Percentiles rank a stretch among this genome's conserved stretches.
phyloP scores from a whole-genome alignment of 208 protist genomes.

The Wallacemonas sp. region DNA sequence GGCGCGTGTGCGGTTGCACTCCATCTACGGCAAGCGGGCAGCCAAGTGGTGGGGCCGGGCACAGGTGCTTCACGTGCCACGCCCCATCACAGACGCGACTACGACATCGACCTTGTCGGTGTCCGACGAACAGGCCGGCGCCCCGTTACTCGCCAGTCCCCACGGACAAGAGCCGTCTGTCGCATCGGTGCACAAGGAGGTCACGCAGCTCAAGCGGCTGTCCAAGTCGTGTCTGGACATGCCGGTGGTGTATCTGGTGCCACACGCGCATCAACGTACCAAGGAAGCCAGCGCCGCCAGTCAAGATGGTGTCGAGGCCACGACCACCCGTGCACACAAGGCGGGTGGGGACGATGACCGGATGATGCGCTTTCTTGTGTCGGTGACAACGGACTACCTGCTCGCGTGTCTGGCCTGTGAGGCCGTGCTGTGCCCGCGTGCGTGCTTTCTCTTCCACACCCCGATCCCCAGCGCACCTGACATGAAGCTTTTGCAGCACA shows the following conservation, averaged over 20 bases:
- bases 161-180: not conserved
- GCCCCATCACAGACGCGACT: not conserved
- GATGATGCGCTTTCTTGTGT: constrained; percentile 17
- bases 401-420: constrained; percentile 54
- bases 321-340: not conserved
- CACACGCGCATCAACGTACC: constrained; percentile 16
- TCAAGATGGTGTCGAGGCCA: not conserved
- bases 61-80: not conserved
- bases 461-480: constrained; percentile 52
- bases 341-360: not conserved
- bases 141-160: too few relatives aligned
- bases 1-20: constrained; percentile 21
- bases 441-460: constrained; percentile 66
- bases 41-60: constrained; percentile 21
- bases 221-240: not conserved
- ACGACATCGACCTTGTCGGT: not conserved
- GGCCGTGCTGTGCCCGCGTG: constrained; percentile 36
- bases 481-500: constrained; percentile 26
- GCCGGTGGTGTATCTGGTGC: constrained; percentile 10
- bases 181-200: not conserved
- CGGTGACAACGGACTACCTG: constrained; percentile 49
- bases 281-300: not conserved
- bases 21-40: constrained; percentile 23
- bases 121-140: too few relatives aligned
- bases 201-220: not conserved